A percentile compares a stretch with the other conserved stretches of the same genome.
Evolutionary conservation across 352 stramenopile species (phyloP).

Genomic region (Globisporangium canariense): DNA sequence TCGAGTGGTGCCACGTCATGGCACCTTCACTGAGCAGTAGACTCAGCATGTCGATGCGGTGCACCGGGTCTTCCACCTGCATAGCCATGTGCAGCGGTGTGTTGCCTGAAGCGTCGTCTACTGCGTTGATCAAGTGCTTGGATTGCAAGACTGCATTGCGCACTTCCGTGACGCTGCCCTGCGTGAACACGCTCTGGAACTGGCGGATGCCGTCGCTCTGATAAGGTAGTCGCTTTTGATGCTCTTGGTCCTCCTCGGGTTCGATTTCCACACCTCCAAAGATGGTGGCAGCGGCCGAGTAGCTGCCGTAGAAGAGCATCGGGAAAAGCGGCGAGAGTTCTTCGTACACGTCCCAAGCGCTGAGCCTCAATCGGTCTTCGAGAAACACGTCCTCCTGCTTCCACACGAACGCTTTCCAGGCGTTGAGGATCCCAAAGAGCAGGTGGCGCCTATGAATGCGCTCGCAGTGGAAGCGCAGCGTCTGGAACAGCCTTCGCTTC

Average conservation of each 20-base stretch:
- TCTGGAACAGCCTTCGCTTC: slow-evolving; percentile 50
- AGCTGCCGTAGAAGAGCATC: slow-evolving; percentile 63
- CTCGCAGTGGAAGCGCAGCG: slow-evolving; percentile 40
- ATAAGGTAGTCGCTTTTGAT: slow-evolving; percentile 13
- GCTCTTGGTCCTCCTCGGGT: neutral
- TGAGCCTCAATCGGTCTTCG: slow-evolving; percentile 49
- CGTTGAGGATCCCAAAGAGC: slow-evolving; percentile 45
- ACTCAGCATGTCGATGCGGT: slow-evolving; percentile 39
- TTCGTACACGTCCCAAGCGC: slow-evolving; percentile 54
- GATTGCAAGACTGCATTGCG: slow-evolving; percentile 43
- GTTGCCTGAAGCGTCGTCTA: slow-evolving; percentile 50
- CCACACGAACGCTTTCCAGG: slow-evolving; percentile 65
- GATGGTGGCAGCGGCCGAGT: slow-evolving; percentile 49
- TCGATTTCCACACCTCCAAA: slow-evolving; percentile 42
- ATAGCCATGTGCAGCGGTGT: slow-evolving; percentile 52
- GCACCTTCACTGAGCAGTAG: slow-evolving; percentile 63
- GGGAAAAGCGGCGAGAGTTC: slow-evolving; percentile 52
- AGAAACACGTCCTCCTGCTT: slow-evolving; percentile 56
- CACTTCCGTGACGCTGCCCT: slow-evolving; percentile 54
- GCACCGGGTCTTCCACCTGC: slow-evolving; percentile 46
- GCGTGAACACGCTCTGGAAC: slow-evolving; percentile 42
- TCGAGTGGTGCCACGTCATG: slow-evolving; percentile 32
- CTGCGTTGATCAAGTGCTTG: slow-evolving; percentile 51
- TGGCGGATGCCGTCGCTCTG: slow-evolving; percentile 29
- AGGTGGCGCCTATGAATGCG: slow-evolving; percentile 34